Evolutionary conservation across 805 yeast genomes (phyloP).

Genomic region (Hanseniaspora occidentalis): DNA sequence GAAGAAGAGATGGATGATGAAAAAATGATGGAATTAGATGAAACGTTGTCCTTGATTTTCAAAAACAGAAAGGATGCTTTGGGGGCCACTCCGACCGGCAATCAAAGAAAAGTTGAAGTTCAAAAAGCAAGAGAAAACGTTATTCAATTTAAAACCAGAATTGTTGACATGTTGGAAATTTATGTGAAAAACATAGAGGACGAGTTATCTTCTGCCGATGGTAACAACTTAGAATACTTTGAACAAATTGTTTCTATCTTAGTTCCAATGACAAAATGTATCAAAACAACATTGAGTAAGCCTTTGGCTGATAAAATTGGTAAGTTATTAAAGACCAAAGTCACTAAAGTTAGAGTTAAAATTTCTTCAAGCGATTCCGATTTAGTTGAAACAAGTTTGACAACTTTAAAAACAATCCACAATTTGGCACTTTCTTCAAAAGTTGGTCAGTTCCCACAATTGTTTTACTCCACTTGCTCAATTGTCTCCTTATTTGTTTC

Average conservation of each 20-base stretch:
- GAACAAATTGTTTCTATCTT: conserved; percentile 33
- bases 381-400: conserved; percentile 15
- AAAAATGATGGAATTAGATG: conserved; percentile 90
- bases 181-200: conserved; percentile 36
- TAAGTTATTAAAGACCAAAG: conserved; percentile 47
- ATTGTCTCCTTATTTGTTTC: conserved; percentile 38
- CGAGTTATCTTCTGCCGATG: conserved; percentile 6
- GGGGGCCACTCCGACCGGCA: conserved; percentile 42
- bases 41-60: conserved; percentile 70
- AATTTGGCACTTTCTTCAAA: conserved; percentile 24
- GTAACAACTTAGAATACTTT: background rate
- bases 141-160: conserved; percentile 62
- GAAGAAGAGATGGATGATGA: conserved; percentile 91
- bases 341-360: conserved; percentile 37
- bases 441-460: conserved; percentile 25
- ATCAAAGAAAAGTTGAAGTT: conserved; percentile 59
- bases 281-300: conserved; percentile 57
- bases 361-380: conserved; percentile 8
- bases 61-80: conserved; percentile 66
- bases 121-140: conserved; percentile 69
- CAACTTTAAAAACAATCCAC: conserved; percentile 31
- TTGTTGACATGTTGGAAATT: conserved; percentile 63
- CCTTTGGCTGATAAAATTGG: conserved; percentile 64
- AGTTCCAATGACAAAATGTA: conserved; percentile 45
- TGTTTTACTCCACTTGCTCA: conserved; percentile 48